Evolutionary conservation across 208 protist genomes (phyloP), one percentile per base, ranked within the genome.

Genomic region (Acanthamoeba lenticulata): DNA sequence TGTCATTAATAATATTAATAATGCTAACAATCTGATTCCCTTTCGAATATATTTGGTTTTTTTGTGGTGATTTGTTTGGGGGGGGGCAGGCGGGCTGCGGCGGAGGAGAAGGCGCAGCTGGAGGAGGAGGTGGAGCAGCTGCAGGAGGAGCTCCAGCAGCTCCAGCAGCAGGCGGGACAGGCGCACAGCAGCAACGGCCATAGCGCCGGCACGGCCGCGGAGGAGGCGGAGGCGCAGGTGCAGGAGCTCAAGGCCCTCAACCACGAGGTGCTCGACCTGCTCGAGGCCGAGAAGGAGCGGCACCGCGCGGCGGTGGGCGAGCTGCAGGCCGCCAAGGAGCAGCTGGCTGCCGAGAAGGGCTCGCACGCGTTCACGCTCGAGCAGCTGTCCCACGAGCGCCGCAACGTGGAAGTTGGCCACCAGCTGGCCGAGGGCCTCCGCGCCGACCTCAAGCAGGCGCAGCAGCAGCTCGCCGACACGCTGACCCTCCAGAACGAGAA

Each of bases 201-300:
- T 19, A 72, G 6, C 62, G 24, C 7, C 62, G 21, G 34, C 65
- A 0, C 55, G 24, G 24, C 55, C 34, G 27, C 32, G n/a, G 44
- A 47, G 40, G 44, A 88, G 40, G 42, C 36, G 42, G 34, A 52
- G 29, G 29, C 24, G 77, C 77, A 88, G 47, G 27, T 88, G 42
- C n/a, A 45, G n/a, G 77, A 88, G 15, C 47, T 88, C 24, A 88
- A 88, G 42, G 42, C 77, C 24, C 47, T 88, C 44, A 88, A 88
- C 36, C 44, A 88, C 44, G 77, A 88, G 1, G 77, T 88, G 27
- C 47, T 88, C 24, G 77, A 88, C 19, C 42, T 88, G 42, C 77
- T 88, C 24, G 77, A 88, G 34, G 24, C 42, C 29, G 77, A 88
- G 34, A 88, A 88, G 24, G 44, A 88, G 47, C 34, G 49, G 34